Base-by-base conservation (phyloP, 2,329 filamentous ascomycete genomes). In the Claviceps monticola region DNA sequence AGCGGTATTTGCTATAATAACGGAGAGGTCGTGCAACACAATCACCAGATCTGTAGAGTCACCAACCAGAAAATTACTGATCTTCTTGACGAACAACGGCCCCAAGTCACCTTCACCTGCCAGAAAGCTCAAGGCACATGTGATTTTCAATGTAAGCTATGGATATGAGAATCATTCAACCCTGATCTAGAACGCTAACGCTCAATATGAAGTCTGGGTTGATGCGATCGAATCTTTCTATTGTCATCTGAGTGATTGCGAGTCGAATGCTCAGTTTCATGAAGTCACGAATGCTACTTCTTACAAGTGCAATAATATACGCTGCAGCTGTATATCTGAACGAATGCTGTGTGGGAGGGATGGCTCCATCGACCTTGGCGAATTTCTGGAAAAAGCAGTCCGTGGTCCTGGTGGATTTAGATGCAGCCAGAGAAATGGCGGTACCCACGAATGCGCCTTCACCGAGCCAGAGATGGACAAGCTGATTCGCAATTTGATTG, bases 21-120 rank as follows among this genome's bases (percentile, higher is more conserved):
- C 59, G 91, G 91, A 46, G 81, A 95, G 58, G 84, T 94, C 11
- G 84, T 97, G 56, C 89, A 93, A 60, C 82, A 94, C 69, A 98
- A 97, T 72, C 91, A 89, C 70, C 94, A 98, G 70, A 93, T 95
- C 72, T 98, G 93, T 70, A 88, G 94, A 67, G 93, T 98, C 58
- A 97, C 90, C 52, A 98, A 98, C 71, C 80, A 82, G 67, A 93
- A 95, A 73, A 98, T 98, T 62, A 74, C 91, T 51, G 82, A 90
- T 56, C 82, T 91, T 63, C 76, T 98, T 48, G 86, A 89, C 60
- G 83, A 85, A 45, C 80, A 89, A 68, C 85, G 87, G 53, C 90
- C 93, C 0, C 86, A 98, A 67, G 93, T 94, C 23, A 98, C 93
- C 1, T 98, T 98, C 64, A 88, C 84, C 34, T 98, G 93, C 67